phyloP scores from a whole-genome alignment of 352 stramenopile genomes.

The Aphanomyces cochlioides region DNA sequence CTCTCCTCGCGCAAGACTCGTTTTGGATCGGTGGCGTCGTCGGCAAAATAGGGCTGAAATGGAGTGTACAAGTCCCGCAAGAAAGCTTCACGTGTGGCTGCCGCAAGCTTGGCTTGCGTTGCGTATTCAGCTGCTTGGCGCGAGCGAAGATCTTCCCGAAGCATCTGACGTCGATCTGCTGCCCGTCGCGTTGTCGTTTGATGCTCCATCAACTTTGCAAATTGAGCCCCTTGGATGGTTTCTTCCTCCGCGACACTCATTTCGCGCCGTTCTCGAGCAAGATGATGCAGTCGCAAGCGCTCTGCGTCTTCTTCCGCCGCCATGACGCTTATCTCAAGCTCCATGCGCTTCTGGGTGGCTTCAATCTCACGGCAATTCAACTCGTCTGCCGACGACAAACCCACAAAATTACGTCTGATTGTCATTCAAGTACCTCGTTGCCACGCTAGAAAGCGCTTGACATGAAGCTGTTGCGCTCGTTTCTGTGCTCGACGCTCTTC shows the following conservation, averaged over 20 bases:
- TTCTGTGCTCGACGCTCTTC: constrained; percentile 18
- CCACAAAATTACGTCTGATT: neutral
- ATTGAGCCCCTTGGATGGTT: neutral
- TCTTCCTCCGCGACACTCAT: neutral
- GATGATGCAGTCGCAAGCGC: neutral
- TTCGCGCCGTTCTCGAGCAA: neutral
- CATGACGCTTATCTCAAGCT: neutral
- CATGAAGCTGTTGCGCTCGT: constrained; percentile 10
- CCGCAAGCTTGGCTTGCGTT: neutral
- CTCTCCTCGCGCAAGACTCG: neutral
- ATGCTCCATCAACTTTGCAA: neutral
- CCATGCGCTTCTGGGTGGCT: neutral
- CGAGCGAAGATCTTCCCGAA: constrained; percentile 10
- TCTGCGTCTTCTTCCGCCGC: neutral
- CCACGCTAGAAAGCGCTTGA: constrained; percentile 20
- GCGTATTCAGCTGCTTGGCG: neutral
- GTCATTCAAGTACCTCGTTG: neutral
- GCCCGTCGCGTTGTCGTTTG: neutral
- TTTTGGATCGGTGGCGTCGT: neutral
- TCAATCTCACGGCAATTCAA: constrained; percentile 2
- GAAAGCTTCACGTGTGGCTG: neutral
- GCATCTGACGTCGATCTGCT: neutral
- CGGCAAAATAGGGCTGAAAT: constrained; percentile 17
- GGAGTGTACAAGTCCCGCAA: constrained; percentile 21
- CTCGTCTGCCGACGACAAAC: neutral